Evolutionary conservation across 1,284 basidiomycete genomes (phyloP), one percentile per base, ranked within the genome.

Genomic region (Meira nashicola): DNA sequence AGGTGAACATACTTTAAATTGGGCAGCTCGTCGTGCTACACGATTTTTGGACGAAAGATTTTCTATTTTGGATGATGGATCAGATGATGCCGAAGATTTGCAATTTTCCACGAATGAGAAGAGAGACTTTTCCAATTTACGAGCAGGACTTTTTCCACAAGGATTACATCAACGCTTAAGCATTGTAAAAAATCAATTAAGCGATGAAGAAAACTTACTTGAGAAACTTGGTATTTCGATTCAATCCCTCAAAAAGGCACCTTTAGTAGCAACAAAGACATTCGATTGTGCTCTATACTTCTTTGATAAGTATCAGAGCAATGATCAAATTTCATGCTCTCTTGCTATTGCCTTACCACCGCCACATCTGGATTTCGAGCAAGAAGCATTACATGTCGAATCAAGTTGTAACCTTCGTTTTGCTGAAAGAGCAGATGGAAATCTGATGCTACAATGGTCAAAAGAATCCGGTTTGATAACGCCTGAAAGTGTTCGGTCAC

Each of bases 1-100:
- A 77, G 91, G 91, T 1, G 86, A 86, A 0, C 87, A 83, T 38
- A 80, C 84, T 0, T 83, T 90, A 19, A 90, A 90, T 0, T 85
- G 88, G 67, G 86, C 87, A 14, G 91, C 91, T 2, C 86, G 89
- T 40, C 84, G 86, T 0, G 89, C 89, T 14, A 90, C 88, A 15
- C 86, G 89, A 28, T 85, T 88, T 57, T 83, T 91, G 39, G 89
- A 91, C 76, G 86, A 71, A 38, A 58, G 59, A 39, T 61, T 70
- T 21, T n/a, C 14, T 11, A n/a, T 7, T 25, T 58, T 11, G 46
- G 59, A 12, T 54, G 57, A 25, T 52, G 54, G 10, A 60, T 64
- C 3, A 51, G 14, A 48, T 12, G 44, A 12, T 6, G n/a, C 37
- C 9, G 28, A 15, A 37, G 28, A 33, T 4, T 4, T 33, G 28